phyloP scores from a whole-genome alignment of 1,139 yeast genomes.

The Scheffersomyces lignicola region DNA sequence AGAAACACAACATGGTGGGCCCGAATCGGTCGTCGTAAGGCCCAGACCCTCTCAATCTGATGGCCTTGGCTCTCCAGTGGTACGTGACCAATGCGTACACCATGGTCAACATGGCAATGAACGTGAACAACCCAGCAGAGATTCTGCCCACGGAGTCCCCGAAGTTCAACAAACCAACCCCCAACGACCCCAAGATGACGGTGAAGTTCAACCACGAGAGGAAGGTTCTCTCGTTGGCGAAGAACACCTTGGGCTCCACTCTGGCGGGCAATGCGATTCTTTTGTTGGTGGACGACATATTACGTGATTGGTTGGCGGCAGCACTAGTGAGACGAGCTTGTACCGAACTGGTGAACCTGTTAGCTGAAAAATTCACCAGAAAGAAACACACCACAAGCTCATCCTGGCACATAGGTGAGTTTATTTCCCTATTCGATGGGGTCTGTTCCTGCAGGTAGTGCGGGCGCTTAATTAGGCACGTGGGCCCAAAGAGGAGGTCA shows the following conservation, averaged over 20 bases:
- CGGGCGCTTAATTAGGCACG: too few species aligned
- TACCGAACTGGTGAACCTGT: too few species aligned
- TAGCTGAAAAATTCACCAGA: too few species aligned
- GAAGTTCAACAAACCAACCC: slow-evolving; percentile 91
- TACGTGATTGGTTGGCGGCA: not conserved
- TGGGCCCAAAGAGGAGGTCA: too few species aligned
- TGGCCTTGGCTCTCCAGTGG: slow-evolving; percentile 99
- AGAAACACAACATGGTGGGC: slow-evolving; percentile 97
- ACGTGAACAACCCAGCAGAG: slow-evolving; percentile 90
- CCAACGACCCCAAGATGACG: slow-evolving; percentile 93
- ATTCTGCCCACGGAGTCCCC: slow-evolving; percentile 94
- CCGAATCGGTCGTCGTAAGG: slow-evolving; percentile 99
- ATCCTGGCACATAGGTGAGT: too few species aligned
- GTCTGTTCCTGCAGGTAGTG: too few species aligned
- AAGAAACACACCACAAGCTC: too few species aligned
- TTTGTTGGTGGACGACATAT: slow-evolving; percentile 44
- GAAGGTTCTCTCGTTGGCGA: slow-evolving; percentile 98
- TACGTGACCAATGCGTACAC: slow-evolving; percentile 90
- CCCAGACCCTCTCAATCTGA: slow-evolving; percentile 94
- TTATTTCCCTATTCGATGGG: too few species aligned
- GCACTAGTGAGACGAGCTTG: not conserved
- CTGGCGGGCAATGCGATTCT: slow-evolving; percentile 97
- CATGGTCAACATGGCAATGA: slow-evolving; percentile 97
- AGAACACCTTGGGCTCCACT: slow-evolving; percentile 97
- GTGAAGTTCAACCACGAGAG: slow-evolving; percentile 98